A percentile compares a stretch with the other conserved stretches of the same genome.
These are phyloP conservation scores for Ophiocytium majus DNA, from an alignment of 352 stramenopile species.

Conservation along the genomic window DNA sequence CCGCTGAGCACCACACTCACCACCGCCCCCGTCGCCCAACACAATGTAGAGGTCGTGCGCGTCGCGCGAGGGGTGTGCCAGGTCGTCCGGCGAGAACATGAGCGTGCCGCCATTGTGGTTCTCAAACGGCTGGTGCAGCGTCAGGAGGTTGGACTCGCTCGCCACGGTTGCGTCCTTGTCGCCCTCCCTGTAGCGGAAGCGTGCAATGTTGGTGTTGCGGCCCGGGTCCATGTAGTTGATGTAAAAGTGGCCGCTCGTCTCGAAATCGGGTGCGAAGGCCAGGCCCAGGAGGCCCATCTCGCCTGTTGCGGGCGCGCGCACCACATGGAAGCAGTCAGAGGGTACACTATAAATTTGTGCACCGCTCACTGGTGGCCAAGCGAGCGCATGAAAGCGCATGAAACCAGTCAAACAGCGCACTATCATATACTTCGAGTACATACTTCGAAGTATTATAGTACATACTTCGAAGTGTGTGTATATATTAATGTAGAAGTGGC, in stretches of 20 bases:
- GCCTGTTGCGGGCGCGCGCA: too few relatives aligned
- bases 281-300: constrained; percentile 17
- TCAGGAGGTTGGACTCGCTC: background rate
- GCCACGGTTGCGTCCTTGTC: background rate
- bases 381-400: too few relatives aligned
- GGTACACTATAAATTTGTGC: too few relatives aligned
- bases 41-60: background rate
- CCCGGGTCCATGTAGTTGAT: constrained; percentile 24
- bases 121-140: background rate
- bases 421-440: too few relatives aligned
- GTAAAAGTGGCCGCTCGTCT: background rate
- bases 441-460: too few relatives aligned
- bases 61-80: background rate
- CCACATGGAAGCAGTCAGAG: too few relatives aligned
- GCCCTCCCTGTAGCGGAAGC: background rate
- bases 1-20: too few relatives aligned
- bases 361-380: too few relatives aligned
- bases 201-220: constrained; percentile 10
- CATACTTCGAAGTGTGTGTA: too few relatives aligned
- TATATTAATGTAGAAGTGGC: too few relatives aligned
- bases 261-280: background rate
- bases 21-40: too few relatives aligned
- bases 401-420: too few relatives aligned
- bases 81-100: background rate
- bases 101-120: constrained; percentile 26